Evolutionary conservation across 305 asterid species (phyloP).

Genomic region (Fraxinus nigra): DNA sequence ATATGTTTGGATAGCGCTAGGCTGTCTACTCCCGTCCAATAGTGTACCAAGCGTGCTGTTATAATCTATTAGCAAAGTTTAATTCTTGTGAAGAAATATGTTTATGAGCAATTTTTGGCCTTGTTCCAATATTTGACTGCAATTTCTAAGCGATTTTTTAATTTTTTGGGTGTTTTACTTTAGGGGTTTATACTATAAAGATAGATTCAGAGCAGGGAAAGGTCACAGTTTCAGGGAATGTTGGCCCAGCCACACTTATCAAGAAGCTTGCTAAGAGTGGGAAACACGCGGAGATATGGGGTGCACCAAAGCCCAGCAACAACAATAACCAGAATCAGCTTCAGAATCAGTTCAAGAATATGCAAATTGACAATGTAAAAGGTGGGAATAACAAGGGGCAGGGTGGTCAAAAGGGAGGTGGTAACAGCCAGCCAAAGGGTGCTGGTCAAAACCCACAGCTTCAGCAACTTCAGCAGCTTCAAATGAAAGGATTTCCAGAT

Average conservation of each 20-base stretch:
- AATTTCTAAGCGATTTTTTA: neutral
- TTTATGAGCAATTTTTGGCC: neutral
- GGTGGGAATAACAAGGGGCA: conserved; percentile 53
- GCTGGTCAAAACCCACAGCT: conserved; percentile 38
- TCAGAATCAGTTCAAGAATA: conserved; percentile 60
- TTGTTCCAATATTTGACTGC: neutral
- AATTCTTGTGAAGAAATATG: neutral
- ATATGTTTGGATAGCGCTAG: neutral
- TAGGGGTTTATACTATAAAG: conserved; percentile 56
- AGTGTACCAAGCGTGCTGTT: neutral
- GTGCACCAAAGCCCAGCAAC: conserved; percentile 48
- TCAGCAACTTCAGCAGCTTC: conserved; percentile 39
- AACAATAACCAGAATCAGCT: conserved; percentile 46
- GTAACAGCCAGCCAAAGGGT: conserved; percentile 43
- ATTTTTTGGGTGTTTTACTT: neutral
- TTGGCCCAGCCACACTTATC: conserved; percentile 55
- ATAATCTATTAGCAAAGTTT: neutral
- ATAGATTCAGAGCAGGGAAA: conserved; percentile 69
- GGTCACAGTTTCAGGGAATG: conserved; percentile 68
- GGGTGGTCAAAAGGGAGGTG: conserved; percentile 43
- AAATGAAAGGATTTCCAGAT: conserved; percentile 67
- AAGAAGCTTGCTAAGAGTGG: conserved; percentile 65
- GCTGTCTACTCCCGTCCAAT: neutral
- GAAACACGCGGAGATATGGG: conserved; percentile 63
- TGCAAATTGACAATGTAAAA: conserved; percentile 59